phyloP scores from a whole-genome alignment of 2,329 filamentous ascomycete genomes.

The Sordariomycetes sp. region DNA sequence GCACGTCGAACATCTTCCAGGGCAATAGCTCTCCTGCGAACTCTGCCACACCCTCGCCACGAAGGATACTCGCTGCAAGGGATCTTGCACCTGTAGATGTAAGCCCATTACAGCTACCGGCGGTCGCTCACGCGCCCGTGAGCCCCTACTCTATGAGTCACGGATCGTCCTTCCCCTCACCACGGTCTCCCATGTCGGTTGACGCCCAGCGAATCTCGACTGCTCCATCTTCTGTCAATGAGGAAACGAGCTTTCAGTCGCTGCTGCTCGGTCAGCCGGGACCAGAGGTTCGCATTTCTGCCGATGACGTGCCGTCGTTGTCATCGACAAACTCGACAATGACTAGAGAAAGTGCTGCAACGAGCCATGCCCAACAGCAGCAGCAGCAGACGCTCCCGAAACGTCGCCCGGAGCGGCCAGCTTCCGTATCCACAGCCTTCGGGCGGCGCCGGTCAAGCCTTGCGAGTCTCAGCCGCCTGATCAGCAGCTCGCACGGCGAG shows the following conservation, averaged over 20 bases:
- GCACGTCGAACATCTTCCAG: conserved; percentile 23
- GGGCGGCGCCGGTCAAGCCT: conserved; percentile 66
- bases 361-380: conserved; percentile 28
- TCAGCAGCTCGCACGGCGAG: conserved; percentile 65
- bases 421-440: conserved; percentile 50
- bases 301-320: conserved; percentile 62
- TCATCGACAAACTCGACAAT: conserved; percentile 71
- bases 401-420: conserved; percentile 45
- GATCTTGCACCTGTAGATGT: conserved; percentile 42
- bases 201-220: conserved; percentile 66
- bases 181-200: conserved; percentile 56
- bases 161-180: conserved; percentile 59
- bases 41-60: conserved; percentile 33
- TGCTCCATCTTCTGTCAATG: conserved; percentile 61
- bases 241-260: conserved; percentile 61
- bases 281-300: conserved; percentile 60
- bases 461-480: conserved; percentile 64
- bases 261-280: conserved; percentile 64
- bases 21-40: conserved; percentile 18
- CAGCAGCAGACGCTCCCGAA: conserved; percentile 30
- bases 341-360: conserved; percentile 54
- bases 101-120: conserved; percentile 30
- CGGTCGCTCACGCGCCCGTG: conserved; percentile 34
- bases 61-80: conserved; percentile 25
- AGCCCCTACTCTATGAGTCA: conserved; percentile 57